Evolutionary conservation across 148 eudicot genomes (phyloP).

Genomic region (Silene latifolia): DNA sequence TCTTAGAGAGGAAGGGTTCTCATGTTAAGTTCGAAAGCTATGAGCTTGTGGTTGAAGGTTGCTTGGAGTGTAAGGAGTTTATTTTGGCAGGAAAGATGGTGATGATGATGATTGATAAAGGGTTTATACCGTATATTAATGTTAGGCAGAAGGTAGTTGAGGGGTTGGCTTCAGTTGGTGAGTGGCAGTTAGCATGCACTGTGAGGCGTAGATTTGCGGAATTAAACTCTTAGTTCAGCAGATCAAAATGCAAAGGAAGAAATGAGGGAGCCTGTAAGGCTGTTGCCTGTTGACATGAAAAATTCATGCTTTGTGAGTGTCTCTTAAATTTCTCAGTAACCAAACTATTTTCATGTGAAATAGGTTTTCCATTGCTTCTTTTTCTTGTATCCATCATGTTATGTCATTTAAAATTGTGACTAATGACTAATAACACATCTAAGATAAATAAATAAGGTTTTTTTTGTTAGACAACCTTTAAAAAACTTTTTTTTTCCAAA

Average conservation of each 20-base stretch:
- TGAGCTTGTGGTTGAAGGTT: constrained; percentile 69
- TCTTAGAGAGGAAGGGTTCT: constrained; percentile 42
- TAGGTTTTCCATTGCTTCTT: not conserved
- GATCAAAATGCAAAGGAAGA: not conserved
- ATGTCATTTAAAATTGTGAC: not conserved
- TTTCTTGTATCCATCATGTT: not conserved
- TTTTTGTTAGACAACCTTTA: too few relatives aligned
- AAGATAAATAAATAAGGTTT: not conserved
- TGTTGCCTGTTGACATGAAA: too few relatives aligned
- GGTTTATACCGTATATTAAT: constrained; percentile 66
- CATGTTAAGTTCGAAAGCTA: constrained; percentile 64
- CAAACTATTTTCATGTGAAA: not conserved
- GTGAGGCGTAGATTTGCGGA: constrained; percentile 64
- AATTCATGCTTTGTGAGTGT: constrained; percentile 2
- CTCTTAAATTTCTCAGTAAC: not conserved
- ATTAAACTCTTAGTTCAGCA: constrained; percentile 53
- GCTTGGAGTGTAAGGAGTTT: constrained; percentile 57
- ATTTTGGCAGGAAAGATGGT: constrained; percentile 70
- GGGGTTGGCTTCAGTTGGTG: constrained; percentile 65
- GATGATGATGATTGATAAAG: constrained; percentile 59
- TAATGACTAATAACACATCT: not conserved
- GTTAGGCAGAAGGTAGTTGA: constrained; percentile 73
- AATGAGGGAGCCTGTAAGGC: not conserved
- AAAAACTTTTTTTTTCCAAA: too few relatives aligned
- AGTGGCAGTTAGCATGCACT: constrained; percentile 60